Conservation (phyloP, 2,329 filamentous ascomycete species). For the Alternaria metachromatica region DNA sequence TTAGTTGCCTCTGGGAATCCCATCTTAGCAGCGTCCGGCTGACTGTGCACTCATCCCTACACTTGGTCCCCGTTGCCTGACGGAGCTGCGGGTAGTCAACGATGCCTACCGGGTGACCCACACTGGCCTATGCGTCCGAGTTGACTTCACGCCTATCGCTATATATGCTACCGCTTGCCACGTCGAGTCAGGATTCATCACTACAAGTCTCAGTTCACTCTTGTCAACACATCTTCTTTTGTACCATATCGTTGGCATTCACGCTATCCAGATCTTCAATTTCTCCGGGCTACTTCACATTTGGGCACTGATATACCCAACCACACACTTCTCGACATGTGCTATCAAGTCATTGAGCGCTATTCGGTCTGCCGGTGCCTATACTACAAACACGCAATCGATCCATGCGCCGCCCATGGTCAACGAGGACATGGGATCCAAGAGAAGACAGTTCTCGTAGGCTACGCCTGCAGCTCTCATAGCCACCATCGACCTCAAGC, state of each 20-base stretch:
- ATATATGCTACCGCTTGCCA: conserved; percentile 44
- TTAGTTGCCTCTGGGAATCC: conserved; percentile 38
- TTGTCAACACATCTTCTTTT: conserved; percentile 16
- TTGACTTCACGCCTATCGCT: conserved; percentile 26
- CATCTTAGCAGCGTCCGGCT: conserved; percentile 41
- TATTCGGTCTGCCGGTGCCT: conserved; percentile 87
- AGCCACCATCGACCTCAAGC: conserved; percentile 37
- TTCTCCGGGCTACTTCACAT: neutral
- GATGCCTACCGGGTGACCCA: conserved; percentile 37
- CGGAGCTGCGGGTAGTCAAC: conserved; percentile 40
- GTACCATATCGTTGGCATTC: conserved; percentile 19
- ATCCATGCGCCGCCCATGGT: conserved; percentile 79
- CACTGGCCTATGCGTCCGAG: conserved; percentile 26
- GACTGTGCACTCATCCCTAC: conserved; percentile 45
- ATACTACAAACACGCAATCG: conserved; percentile 86
- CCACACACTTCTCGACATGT: conserved; percentile 64
- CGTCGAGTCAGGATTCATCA: conserved; percentile 20
- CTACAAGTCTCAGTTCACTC: conserved; percentile 18
- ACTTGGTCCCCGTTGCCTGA: conserved; percentile 44
- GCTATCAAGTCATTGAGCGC: conserved; percentile 83
- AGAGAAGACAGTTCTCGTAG: conserved; percentile 79
- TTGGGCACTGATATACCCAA: neutral
- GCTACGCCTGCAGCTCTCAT: conserved; percentile 75
- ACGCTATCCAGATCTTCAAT: neutral
- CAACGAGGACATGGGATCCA: conserved; percentile 74